phyloP scores from a whole-genome alignment of 148 eudicot species.

The Vaccinium corymbosum region DNA sequence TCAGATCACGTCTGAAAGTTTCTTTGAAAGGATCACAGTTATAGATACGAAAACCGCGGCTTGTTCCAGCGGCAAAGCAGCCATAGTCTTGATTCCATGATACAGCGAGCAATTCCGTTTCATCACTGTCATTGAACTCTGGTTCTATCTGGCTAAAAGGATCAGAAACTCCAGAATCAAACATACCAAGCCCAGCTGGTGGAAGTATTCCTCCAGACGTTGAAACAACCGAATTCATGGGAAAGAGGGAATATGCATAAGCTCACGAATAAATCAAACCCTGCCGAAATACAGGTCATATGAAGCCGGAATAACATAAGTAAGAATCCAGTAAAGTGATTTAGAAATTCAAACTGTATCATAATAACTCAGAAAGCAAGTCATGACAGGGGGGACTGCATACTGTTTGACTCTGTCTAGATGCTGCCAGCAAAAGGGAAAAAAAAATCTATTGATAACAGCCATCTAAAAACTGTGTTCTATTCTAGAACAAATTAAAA shows the following conservation, averaged over 20 bases:
- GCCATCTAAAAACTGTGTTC: not conserved
- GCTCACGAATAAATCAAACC: slow-evolving; percentile 23
- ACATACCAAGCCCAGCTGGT: slow-evolving; percentile 38
- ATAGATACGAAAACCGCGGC: slow-evolving; percentile 84
- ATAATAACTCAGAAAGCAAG: not conserved
- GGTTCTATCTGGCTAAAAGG: slow-evolving; percentile 38
- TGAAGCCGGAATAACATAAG: not conserved
- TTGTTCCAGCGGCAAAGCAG: slow-evolving; percentile 91
- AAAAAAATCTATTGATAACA: not conserved
- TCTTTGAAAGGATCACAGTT: slow-evolving; percentile 89
- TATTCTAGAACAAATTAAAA: not conserved
- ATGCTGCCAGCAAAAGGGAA: not conserved
- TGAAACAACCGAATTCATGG: slow-evolving; percentile 61
- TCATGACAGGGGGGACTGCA: not conserved
- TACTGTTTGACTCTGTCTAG: not conserved
- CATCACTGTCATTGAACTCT: slow-evolving; percentile 47
- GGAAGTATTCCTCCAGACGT: slow-evolving; percentile 48
- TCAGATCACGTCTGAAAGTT: slow-evolving; percentile 83
- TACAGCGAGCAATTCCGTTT: slow-evolving; percentile 60
- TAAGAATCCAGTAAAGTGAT: not conserved
- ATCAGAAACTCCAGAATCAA: slow-evolving; percentile 39
- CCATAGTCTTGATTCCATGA: slow-evolving; percentile 97
- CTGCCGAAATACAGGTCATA: slow-evolving; percentile 13
- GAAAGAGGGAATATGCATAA: slow-evolving; percentile 24
- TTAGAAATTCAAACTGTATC: not conserved